A percentile compares a stretch with the other conserved stretches of the same genome.
Evolutionary conservation across 2,329 filamentous ascomycete species (phyloP).

Genomic region (Aspergillus floridensis): DNA sequence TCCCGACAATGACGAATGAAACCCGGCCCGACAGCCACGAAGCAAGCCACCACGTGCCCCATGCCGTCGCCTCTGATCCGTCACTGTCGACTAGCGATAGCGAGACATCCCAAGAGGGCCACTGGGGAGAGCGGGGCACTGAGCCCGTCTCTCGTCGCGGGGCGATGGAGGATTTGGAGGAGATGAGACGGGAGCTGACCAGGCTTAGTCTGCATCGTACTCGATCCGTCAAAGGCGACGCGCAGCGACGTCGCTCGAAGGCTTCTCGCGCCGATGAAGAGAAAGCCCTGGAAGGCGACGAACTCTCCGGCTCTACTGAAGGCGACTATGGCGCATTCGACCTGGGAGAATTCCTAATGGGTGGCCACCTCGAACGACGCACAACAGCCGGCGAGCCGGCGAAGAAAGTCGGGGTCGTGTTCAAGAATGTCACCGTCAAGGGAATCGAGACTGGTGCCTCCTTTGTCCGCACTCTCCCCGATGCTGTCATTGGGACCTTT

Average conservation of each 20-base stretch:
- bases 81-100: conserved; percentile 18
- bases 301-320: conserved; percentile 14
- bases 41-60: background rate
- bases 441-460: conserved; percentile 65
- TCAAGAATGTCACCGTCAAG: conserved; percentile 72
- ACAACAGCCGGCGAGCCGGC: conserved; percentile 61
- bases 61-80: conserved; percentile 12
- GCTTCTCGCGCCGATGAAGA: conserved; percentile 37
- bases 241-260: conserved; percentile 26
- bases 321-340: conserved; percentile 55
- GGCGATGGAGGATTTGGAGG: conserved; percentile 61
- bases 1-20: conserved; percentile 8
- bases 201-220: conserved; percentile 48
- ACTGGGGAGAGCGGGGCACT: conserved; percentile 64
- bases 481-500: conserved; percentile 74
- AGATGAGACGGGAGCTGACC: conserved; percentile 56
- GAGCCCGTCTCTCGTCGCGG: conserved; percentile 51
- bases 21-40: background rate
- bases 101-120: conserved; percentile 43
- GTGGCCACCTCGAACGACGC: conserved; percentile 73
- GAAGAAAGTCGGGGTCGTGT: conserved; percentile 76
- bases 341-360: conserved; percentile 66
- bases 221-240: conserved; percentile 28
- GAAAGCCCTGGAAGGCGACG: conserved; percentile 47
- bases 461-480: conserved; percentile 69